Evolutionary conservation across 2,329 filamentous ascomycete genomes (phyloP), one percentile per base, ranked within the genome.

Genomic region (Thelonectria blattea): DNA sequence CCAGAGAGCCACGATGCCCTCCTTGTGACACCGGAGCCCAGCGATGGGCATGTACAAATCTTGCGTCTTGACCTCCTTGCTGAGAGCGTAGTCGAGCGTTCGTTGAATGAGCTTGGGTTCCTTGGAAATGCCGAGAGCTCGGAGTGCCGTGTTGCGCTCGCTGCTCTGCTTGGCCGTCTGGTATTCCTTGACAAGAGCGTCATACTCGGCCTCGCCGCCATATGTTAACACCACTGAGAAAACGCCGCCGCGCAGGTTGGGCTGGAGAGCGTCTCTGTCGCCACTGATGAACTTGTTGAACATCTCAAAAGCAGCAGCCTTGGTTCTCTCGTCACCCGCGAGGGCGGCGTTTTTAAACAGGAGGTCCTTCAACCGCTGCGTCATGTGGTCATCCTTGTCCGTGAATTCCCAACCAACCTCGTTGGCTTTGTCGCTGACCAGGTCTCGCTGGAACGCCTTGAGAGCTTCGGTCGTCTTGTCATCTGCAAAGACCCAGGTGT

Each of bases 281-380:
- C 94, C 94, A 22, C 81, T 83, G 69, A 89, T 86, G 75, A 93
- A 97, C 75, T 91, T 93, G 72, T 84, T 83, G 75, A 97, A 97
- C 91, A 97, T 96, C 27, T 93, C 91, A 78, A 93, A 90, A 8
- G 93, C 90, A 8, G 92, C 92, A 51, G 87, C 83, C 72, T 94
- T 86, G 62, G 97, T 86, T 67, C 85, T 82, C 70, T 93, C 81
- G 71, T 98, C 94, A 34, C 92, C 93, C 47, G 88, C 85, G 67
- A 92, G 81, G 59, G 93, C 94, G 52, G 94, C 92, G 67, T 84
- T 87, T 62, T 91, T 91, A 74, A 98, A 98, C 74, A 97, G 85
- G 73, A 97, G 85, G 14, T 88, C 88, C 82, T 98, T 98, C 84
- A 97, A 96, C 75, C 97, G 93, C 76, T 97, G 93, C 75, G 93